Conservation (phyloP, 78 protist genomes). For the Mantamonas sphyraenae region DNA sequence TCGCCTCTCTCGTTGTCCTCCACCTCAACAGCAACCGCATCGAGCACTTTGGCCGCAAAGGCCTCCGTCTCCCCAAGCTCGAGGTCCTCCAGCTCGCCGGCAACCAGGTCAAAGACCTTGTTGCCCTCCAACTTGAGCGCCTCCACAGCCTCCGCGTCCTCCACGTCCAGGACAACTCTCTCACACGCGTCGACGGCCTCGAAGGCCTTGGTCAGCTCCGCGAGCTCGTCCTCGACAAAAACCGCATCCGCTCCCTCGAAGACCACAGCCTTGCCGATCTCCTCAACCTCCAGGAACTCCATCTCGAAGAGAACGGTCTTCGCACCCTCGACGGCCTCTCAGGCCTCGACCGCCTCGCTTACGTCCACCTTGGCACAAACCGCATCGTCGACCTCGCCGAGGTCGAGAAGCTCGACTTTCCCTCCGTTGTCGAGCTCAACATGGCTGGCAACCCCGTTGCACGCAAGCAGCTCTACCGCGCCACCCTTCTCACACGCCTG, state of each 20-base stretch:
- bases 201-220: constrained; percentile 18
- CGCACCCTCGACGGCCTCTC: constrained; percentile 11
- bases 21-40: constrained; percentile 22
- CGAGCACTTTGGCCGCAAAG: not conserved
- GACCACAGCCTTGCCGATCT: not conserved
- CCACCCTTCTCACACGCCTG: constrained; percentile 11
- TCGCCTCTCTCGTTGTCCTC: not conserved
- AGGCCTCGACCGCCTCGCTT: not conserved
- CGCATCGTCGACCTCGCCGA: constrained; percentile 35
- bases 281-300: not conserved
- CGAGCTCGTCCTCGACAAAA: constrained; percentile 41
- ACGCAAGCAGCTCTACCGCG: constrained; percentile 34
- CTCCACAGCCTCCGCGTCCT: no score
- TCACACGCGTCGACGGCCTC: no score
- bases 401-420: constrained; percentile 21
- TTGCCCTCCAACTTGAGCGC: no score
- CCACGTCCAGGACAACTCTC: no score
- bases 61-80: not conserved
- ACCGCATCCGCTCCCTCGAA: constrained; percentile 3
- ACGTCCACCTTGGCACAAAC: constrained; percentile 22
- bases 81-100: constrained; percentile 15
- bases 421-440: not conserved
- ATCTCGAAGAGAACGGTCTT: constrained; percentile 32
- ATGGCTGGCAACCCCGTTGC: constrained; percentile 17
- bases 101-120: constrained; percentile 23